Conservation (phyloP, 495 filamentous ascomycete genomes). For the Penicillium bovifimosum region DNA sequence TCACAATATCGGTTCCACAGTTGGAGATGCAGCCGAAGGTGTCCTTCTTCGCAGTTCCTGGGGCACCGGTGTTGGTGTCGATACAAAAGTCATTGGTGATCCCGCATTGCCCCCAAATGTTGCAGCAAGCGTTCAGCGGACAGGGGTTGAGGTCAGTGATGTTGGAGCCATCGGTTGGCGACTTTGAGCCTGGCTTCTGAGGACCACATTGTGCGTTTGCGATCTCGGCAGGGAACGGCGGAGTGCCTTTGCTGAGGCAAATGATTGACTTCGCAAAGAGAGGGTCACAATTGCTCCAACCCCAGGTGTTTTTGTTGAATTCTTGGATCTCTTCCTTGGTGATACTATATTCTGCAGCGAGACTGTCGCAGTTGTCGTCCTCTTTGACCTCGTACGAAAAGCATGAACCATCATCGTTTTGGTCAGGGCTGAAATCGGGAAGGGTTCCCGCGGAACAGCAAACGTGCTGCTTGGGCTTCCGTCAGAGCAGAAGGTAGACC, state of each 20-base stretch:
- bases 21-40: constrained; percentile 41
- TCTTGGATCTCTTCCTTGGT: constrained; percentile 23
- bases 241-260: constrained; percentile 40
- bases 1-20: constrained; percentile 37
- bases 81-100: constrained; percentile 14
- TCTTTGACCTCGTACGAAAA: constrained; percentile 24
- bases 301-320: constrained; percentile 41
- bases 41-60: constrained; percentile 30
- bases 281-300: constrained; percentile 5
- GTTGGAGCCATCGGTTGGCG: constrained; percentile 14
- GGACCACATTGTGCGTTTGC: constrained; percentile 37
- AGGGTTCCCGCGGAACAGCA: constrained; percentile 42
- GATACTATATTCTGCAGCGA: constrained; percentile 26
- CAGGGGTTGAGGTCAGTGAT: constrained; percentile 24
- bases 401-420: constrained; percentile 41
- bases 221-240: constrained; percentile 36
- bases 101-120: constrained; percentile 17
- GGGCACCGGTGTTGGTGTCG: constrained; percentile 23
- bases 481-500: constrained; percentile 27
- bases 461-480: constrained; percentile 30
- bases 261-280: constrained; percentile 13
- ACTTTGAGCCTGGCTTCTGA: constrained; percentile 24
- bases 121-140: constrained; percentile 30
- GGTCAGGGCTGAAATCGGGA: constrained; percentile 33
- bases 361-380: constrained; percentile 26